Percentiles rank a stretch among this genome's conserved stretches.
These are phyloP conservation scores for Gastrodia elata DNA, from an alignment of 106 monocot species.

Conservation along the genomic window DNA sequence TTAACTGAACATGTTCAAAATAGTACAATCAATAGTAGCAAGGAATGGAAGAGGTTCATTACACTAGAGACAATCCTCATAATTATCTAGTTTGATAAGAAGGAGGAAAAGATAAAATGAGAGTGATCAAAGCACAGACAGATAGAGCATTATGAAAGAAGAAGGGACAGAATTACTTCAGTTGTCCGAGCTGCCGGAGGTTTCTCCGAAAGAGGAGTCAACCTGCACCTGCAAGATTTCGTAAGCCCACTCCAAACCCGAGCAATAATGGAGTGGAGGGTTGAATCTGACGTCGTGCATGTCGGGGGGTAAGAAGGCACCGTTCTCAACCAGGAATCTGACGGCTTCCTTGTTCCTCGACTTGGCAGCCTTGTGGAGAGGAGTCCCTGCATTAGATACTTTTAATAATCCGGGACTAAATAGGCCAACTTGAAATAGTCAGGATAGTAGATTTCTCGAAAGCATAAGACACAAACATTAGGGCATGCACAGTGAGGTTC, in stretches of 20 bases:
- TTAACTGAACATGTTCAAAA: too few species aligned
- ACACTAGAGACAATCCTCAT: too few species aligned
- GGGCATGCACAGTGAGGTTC: not conserved
- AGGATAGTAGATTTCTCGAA: too few species aligned
- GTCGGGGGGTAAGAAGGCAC: slow-evolving; percentile 79
- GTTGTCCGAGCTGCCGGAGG: slow-evolving; percentile 31
- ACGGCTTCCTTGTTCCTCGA: slow-evolving; percentile 76
- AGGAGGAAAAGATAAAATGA: too few species aligned
- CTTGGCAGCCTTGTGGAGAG: slow-evolving; percentile 89
- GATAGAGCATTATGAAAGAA: too few species aligned
- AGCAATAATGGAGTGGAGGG: slow-evolving; percentile 93
- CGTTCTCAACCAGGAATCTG: slow-evolving; percentile 84
- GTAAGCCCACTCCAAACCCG: slow-evolving; percentile 96
- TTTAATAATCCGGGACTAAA: too few species aligned
- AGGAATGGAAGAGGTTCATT: too few species aligned
- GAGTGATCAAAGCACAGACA: too few species aligned
- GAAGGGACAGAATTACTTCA: not conserved
- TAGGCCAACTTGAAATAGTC: too few species aligned
- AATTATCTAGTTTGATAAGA: too few species aligned
- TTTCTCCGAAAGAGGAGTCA: slow-evolving; percentile 22
- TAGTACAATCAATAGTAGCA: too few species aligned
- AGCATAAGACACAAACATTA: not conserved
- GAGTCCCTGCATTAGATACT: slow-evolving; percentile 80
- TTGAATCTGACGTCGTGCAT: slow-evolving; percentile 84
- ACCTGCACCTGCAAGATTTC: slow-evolving; percentile 44